phyloP scores from a whole-genome alignment of 805 yeast species.

The Ogataea haglerorum region DNA sequence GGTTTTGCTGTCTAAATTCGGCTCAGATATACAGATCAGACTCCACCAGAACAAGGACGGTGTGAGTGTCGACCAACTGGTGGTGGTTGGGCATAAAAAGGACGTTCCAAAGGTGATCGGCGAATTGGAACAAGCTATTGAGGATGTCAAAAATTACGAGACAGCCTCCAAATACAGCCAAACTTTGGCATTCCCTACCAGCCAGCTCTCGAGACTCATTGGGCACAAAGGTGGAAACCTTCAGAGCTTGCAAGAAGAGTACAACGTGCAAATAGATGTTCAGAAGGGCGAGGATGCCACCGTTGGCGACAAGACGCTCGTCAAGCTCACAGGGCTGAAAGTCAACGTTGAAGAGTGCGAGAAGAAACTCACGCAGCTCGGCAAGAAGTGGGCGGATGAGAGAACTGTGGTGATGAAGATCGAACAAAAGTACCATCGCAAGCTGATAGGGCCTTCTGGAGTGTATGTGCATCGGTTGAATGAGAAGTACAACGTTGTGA shows the following conservation, averaged over 20 bases:
- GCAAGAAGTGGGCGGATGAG: slow-evolving; percentile 83
- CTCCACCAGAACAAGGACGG: slow-evolving; percentile 43
- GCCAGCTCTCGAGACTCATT: slow-evolving; percentile 72
- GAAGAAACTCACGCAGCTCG: slow-evolving; percentile 50
- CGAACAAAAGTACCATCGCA: slow-evolving; percentile 75
- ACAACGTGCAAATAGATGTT: slow-evolving; percentile 73
- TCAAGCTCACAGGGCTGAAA: slow-evolving; percentile 72
- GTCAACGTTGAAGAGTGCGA: slow-evolving; percentile 74
- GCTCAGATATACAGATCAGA: slow-evolving; percentile 41
- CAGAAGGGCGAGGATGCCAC: slow-evolving; percentile 46
- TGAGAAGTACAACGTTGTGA: slow-evolving; percentile 79
- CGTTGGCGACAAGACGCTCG: slow-evolving; percentile 40
- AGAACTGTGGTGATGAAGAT: slow-evolving; percentile 58
- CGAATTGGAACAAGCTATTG: slow-evolving; percentile 52
- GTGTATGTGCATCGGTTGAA: slow-evolving; percentile 77
- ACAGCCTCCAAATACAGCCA: slow-evolving; percentile 39
- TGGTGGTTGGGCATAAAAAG: slow-evolving; percentile 64
- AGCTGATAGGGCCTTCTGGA: slow-evolving; percentile 82
- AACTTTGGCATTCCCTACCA: slow-evolving; percentile 59
- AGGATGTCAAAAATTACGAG: slow-evolving; percentile 40
- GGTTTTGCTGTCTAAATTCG: slow-evolving; percentile 31
- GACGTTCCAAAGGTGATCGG: slow-evolving; percentile 55
- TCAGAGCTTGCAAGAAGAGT: slow-evolving; percentile 65
- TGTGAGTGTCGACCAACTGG: slow-evolving; percentile 47
- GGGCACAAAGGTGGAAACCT: slow-evolving; percentile 86